Base-by-base conservation (phyloP, 2,329 filamentous ascomycete species). In the Fusarium duplospermum region DNA sequence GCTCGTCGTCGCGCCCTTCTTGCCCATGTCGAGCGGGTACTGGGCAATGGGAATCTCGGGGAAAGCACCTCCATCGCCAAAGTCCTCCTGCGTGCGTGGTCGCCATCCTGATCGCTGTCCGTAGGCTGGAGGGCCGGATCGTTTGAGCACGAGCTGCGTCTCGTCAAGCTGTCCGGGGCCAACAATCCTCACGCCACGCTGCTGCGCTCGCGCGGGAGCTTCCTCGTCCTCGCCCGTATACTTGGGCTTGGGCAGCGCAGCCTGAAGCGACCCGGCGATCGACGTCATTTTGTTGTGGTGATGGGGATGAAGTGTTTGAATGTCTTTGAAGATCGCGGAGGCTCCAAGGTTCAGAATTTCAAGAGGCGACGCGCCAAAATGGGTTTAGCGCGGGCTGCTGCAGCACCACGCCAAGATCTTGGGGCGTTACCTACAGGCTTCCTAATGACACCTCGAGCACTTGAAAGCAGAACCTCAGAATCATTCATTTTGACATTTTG, bases 11-110 rank as follows among this genome's bases (percentile, higher is more conserved):
- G 90, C 86, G 38, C 89, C 88, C 83, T 97, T 97, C 78, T 92
- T 91, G 67, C 96, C 96, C 94, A 98, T 98, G 69, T 97, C 94
- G 60, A 98, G 89, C 13, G 96, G 96, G 81, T 98, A 99, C 81
- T 99, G 96, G 50, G 96, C 96, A 62, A 98, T 91, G 16, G 94
- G 92, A 31, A 98, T 92, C 84, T 98, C 96, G 40, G 96, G 96
- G 81, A 98, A 99, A 62, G 96, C 95, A 78, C 96, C 96, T 73
- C 96, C 96, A 87, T 98, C 95, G 78, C 94, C 95, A 84, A 95
- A 99, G 83, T 99, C 96, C 81, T 98, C 95, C 73, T 93, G 90
- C 45, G 89, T 89, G 79, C 96, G 92, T 35, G 96, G 96, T 75
- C 96, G 91, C 96, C 96, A 99, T 89, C 93, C 94, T 81, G 90